These are phyloP conservation scores for Dendrobium chrysotoxum DNA, from an alignment of 106 monocot genomes.

Conservation along the genomic window DNA sequence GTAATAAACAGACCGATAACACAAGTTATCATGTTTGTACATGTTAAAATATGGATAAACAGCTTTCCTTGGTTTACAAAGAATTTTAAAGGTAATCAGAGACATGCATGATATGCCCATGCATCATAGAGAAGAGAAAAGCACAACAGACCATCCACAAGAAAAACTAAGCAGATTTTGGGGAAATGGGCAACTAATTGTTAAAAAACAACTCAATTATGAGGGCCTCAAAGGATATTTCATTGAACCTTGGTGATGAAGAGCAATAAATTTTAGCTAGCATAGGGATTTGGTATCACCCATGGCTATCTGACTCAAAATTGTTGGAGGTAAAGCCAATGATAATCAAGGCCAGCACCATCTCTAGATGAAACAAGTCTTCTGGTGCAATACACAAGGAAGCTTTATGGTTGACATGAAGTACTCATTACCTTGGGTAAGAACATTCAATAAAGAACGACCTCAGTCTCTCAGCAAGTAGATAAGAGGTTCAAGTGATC, in stretches of 20 bases:
- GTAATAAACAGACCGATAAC: neutral
- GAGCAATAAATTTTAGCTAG: neutral
- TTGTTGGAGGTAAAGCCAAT: neutral
- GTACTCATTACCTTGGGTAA: neutral
- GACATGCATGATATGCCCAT: neutral
- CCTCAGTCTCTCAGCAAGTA: neutral
- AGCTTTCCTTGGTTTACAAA: neutral
- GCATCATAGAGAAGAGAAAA: neutral
- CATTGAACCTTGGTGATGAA: neutral
- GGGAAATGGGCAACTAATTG: neutral
- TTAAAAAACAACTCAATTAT: neutral
- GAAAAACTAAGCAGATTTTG: neutral
- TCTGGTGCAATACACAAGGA: neutral
- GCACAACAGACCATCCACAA: neutral
- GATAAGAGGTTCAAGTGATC: neutral
- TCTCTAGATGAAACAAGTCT: neutral
- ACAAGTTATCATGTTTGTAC: neutral
- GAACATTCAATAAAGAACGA: neutral
- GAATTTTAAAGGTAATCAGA: neutral
- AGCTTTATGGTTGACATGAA: neutral
- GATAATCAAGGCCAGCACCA: neutral
- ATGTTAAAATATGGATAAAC: neutral
- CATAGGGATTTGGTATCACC: neutral
- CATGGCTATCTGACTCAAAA: neutral
- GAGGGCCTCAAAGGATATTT: neutral